Percentiles rank a stretch among this genome's conserved stretches.
These are phyloP conservation scores for Auricularia heimuer DNA, from an alignment of 768 basidiomycete species.

Conservation along the genomic window DNA sequence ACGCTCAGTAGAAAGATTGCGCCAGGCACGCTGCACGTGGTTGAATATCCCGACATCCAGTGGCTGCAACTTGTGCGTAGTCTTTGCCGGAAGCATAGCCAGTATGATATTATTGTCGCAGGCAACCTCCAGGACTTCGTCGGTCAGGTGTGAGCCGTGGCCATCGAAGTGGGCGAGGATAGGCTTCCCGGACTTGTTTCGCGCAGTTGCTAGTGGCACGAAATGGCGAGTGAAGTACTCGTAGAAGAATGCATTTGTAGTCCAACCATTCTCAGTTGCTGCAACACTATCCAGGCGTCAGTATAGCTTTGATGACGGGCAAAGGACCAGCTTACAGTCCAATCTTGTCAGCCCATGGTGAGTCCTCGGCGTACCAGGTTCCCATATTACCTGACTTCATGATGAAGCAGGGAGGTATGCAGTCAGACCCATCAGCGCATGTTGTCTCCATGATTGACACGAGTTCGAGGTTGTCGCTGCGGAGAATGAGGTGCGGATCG, in stretches of 20 bases:
- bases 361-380: slow-evolving; percentile 15
- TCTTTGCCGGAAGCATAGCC: slow-evolving; percentile 29
- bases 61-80: slow-evolving; percentile 34
- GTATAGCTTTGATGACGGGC: background rate
- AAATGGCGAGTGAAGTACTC: slow-evolving; percentile 32
- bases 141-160: slow-evolving; percentile 31
- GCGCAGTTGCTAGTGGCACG: slow-evolving; percentile 25
- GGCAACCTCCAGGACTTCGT: slow-evolving; percentile 19
- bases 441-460: slow-evolving; percentile 38
- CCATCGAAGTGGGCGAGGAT: slow-evolving; percentile 34
- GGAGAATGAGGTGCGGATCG: slow-evolving; percentile 13
- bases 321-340: slow-evolving; percentile 6
- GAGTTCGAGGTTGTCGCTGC: slow-evolving; percentile 30
- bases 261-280: slow-evolving; percentile 33
- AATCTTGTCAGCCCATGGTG: slow-evolving; percentile 14
- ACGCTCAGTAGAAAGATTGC: slow-evolving; percentile 15
- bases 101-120: slow-evolving; percentile 21
- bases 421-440: slow-evolving; percentile 28
- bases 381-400: slow-evolving; percentile 10
- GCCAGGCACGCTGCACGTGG: slow-evolving; percentile 22
- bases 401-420: background rate
- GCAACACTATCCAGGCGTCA: slow-evolving; percentile 18
- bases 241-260: slow-evolving; percentile 23
- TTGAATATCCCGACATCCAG: slow-evolving; percentile 33
- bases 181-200: slow-evolving; percentile 17